phyloP scores from a whole-genome alignment of 805 yeast genomes.

The Starmera quercuum region DNA sequence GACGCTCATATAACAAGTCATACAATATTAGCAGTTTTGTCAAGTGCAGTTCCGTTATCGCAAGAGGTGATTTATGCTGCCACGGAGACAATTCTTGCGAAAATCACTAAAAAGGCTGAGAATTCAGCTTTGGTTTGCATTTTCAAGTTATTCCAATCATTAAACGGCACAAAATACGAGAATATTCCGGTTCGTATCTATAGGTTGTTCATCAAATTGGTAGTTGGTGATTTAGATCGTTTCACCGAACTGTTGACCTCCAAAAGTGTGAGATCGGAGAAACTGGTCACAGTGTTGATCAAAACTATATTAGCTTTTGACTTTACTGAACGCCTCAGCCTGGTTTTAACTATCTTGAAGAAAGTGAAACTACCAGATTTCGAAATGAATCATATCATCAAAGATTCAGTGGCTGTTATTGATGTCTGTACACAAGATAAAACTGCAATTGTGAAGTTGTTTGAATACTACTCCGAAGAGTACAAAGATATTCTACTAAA shows the following conservation, averaged over 20 bases:
- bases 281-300: conserved; percentile 35
- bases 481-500: conserved; percentile 32
- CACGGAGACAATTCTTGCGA: conserved; percentile 45
- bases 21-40: conserved; percentile 70
- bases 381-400: conserved; percentile 29
- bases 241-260: conserved; percentile 20
- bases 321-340: conserved; percentile 25
- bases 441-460: conserved; percentile 27
- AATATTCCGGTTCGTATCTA: conserved; percentile 32
- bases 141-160: conserved; percentile 40
- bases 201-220: conserved; percentile 21
- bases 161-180: conserved; percentile 32
- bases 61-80: conserved; percentile 52
- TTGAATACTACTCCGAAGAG: conserved; percentile 29
- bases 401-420: conserved; percentile 31
- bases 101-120: conserved; percentile 32
- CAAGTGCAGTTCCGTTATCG: conserved; percentile 62
- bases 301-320: conserved; percentile 37
- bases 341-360: conserved; percentile 29
- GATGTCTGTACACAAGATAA: conserved; percentile 27
- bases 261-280: conserved; percentile 25
- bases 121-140: conserved; percentile 40
- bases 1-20: conserved; percentile 81
- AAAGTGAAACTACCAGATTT: conserved; percentile 24
- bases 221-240: conserved; percentile 16